phyloP scores from a whole-genome alignment of 176 grass and related monocot genomes.

The Paspalum vaginatum region DNA sequence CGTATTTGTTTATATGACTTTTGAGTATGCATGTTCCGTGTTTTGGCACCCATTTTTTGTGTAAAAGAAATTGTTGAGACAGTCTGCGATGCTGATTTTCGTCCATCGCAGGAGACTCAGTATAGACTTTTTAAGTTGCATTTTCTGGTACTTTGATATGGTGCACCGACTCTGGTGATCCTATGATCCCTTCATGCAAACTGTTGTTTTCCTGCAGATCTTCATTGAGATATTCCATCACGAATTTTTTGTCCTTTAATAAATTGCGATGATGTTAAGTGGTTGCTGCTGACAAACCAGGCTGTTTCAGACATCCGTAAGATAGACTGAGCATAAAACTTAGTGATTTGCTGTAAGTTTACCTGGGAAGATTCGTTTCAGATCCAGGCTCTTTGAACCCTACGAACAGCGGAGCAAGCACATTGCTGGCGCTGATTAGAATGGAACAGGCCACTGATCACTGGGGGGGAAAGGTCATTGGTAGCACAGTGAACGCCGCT shows the following conservation, averaged over 20 bases:
- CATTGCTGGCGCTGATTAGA: background rate
- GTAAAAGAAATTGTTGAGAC: background rate
- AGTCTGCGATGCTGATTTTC: background rate
- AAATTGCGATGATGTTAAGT: background rate
- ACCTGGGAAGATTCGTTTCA: too few species aligned
- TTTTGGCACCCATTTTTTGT: background rate
- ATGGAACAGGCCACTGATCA: background rate
- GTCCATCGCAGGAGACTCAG: background rate
- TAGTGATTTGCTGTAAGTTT: background rate
- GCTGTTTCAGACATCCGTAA: background rate
- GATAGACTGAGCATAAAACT: background rate
- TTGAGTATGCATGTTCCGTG: background rate
- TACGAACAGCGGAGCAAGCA: too few species aligned
- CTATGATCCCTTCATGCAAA: background rate
- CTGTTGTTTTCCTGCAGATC: background rate
- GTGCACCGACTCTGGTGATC: background rate
- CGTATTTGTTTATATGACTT: background rate
- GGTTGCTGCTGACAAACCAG: background rate
- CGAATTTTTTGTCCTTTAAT: background rate
- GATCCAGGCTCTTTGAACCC: too few species aligned
- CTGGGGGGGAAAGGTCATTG: background rate
- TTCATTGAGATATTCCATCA: background rate
- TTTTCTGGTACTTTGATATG: background rate
- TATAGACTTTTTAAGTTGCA: background rate
- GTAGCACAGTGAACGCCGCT: background rate